Evolutionary conservation across 345 rosid genomes (phyloP).

Genomic region (Raphanus sativus): DNA sequence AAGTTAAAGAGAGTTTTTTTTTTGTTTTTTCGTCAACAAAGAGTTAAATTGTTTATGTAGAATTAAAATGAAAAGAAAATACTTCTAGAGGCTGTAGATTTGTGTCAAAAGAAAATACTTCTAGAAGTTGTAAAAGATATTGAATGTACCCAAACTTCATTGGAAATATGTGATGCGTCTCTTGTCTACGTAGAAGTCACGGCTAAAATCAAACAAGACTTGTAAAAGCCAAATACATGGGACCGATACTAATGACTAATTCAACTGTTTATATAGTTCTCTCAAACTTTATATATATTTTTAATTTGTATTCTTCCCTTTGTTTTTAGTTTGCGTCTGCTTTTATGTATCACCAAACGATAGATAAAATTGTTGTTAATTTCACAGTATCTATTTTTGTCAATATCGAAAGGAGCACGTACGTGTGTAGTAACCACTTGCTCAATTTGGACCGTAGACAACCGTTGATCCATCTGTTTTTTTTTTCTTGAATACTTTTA

Average conservation of each 20-base stretch:
- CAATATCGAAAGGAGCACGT: neutral
- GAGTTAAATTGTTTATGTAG: neutral
- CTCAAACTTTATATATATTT: conserved; percentile 11
- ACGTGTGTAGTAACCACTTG: conserved; percentile 32
- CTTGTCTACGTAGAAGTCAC: conserved; percentile 26
- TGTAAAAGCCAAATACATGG: neutral
- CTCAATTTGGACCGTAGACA: conserved; percentile 22
- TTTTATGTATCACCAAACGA: conserved; percentile 12
- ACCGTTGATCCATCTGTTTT: conserved; percentile 21
- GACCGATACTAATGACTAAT: conserved; percentile 18
- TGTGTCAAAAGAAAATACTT: neutral
- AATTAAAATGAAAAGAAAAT: neutral
- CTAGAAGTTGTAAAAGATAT: neutral
- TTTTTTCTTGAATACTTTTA: neutral
- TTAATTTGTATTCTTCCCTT: neutral
- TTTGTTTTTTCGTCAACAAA: neutral
- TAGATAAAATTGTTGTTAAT: neutral
- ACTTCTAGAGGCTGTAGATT: neutral
- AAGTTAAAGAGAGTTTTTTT: neutral
- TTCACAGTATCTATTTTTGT: conserved; percentile 14
- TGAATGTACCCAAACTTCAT: conserved; percentile 3
- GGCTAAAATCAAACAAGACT: conserved; percentile 33
- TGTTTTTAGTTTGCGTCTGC: neutral
- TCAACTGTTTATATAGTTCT: neutral
- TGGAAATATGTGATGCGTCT: neutral